Percentiles rank a stretch among this genome's conserved stretches.
phyloP scores from a whole-genome alignment of 441 rosid genomes.

The Brassica hybrid region DNA sequence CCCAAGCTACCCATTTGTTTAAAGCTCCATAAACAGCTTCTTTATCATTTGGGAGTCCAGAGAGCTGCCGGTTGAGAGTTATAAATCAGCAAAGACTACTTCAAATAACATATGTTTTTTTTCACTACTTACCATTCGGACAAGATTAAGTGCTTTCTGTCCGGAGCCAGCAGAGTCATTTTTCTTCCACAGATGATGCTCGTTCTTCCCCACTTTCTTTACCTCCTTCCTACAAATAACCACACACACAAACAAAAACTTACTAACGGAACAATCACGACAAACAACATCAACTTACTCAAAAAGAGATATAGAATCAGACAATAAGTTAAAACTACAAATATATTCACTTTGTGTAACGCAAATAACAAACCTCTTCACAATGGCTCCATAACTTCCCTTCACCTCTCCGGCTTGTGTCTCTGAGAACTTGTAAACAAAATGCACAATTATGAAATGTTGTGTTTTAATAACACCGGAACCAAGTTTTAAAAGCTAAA shows the following conservation, averaged over 20 bases:
- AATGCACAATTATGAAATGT: conserved; percentile 37
- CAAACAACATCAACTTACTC: neutral
- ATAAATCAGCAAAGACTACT: conserved; percentile 8
- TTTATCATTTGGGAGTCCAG: conserved; percentile 78
- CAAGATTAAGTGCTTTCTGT: conserved; percentile 67
- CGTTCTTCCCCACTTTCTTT: conserved; percentile 54
- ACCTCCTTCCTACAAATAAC: conserved; percentile 43
- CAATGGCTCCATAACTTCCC: conserved; percentile 37
- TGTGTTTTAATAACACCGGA: neutral
- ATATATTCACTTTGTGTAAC: neutral
- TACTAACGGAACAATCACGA: neutral
- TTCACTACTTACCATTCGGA: conserved; percentile 58
- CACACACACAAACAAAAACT: conserved; percentile 10
- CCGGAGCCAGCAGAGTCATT: conserved; percentile 84
- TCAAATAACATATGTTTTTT: neutral
- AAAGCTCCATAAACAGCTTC: conserved; percentile 79
- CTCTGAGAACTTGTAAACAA: conserved; percentile 44
- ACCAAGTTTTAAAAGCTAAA: neutral
- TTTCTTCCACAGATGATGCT: conserved; percentile 80
- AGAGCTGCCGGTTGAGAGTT: conserved; percentile 52
- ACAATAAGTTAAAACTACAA: neutral
- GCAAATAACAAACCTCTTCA: conserved; percentile 39
- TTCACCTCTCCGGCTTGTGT: conserved; percentile 35
- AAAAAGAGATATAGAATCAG: conserved; percentile 13
- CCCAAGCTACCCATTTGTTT: conserved; percentile 89